Evolutionary conservation across 345 rosid genomes (phyloP).

Genomic region (Ceriops zippeliana): DNA sequence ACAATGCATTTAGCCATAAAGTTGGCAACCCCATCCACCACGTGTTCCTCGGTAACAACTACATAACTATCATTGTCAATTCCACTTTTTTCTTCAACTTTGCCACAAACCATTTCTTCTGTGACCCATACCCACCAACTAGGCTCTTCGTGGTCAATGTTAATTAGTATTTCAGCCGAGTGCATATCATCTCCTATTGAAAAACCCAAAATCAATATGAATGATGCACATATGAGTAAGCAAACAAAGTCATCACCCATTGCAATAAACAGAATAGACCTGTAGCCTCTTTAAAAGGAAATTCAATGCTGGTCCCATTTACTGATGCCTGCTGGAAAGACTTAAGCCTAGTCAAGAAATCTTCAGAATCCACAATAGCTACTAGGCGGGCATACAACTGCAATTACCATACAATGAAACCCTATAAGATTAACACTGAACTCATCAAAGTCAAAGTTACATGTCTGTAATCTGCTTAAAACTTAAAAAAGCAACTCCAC

Average conservation of each 20-base stretch:
- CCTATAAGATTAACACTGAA: constrained; percentile 1
- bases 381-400: constrained; percentile 63
- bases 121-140: constrained; percentile 99
- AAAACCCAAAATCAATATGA: neutral
- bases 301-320: constrained; percentile 46
- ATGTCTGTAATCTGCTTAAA: neutral
- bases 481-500: neutral
- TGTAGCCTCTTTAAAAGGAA: constrained; percentile 84
- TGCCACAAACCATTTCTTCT: constrained; percentile 77
- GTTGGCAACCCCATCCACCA: constrained; percentile 84
- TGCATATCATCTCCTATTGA: constrained; percentile 56
- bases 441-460: neutral
- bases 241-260: neutral
- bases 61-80: constrained; percentile 78
- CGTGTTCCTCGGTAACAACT: constrained; percentile 70
- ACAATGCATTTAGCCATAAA: constrained; percentile 89
- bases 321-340: constrained; percentile 42
- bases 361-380: constrained; percentile 62
- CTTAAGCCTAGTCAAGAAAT: constrained; percentile 60
- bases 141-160: constrained; percentile 65
- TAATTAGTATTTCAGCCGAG: constrained; percentile 64
- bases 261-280: constrained; percentile 33
- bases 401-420: constrained; percentile 1
- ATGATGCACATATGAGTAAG: constrained; percentile 1
- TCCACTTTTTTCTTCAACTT: constrained; percentile 68